Evolutionary conservation across 2,329 filamentous ascomycete species (phyloP), one percentile per base, ranked within the genome.

Genomic region (Botrytis sinoallii): DNA sequence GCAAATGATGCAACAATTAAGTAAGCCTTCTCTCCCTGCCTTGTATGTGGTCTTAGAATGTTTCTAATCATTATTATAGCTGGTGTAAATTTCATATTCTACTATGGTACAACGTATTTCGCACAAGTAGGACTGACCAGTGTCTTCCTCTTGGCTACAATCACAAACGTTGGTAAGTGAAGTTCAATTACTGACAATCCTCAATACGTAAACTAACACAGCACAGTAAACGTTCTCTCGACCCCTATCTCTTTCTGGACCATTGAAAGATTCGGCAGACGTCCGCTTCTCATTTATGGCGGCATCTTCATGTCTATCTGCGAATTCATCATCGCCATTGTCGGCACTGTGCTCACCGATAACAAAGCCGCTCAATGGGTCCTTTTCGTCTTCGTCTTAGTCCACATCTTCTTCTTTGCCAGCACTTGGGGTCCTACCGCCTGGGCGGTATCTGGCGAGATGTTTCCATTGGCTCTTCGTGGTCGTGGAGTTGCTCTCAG

Each of bases 71-170:
- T 4, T 59, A n/a, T 61, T 48, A 65, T 88, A 92, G 75, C 81
- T 93, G 93, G 94, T 86, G 92, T 97, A 84, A 97, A 97, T 88
- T 97, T 95, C 84, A 93, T 96, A 86, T 95, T 94, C 86, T 93
- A 93, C 85, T 93, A 91, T 85, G 93, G 92, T 48, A 94, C 93
- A 94, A 97, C 88, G 94, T 96, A 97, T 89, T 92, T 97, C 84
- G 84, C 91, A 55, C 89, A 92, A 74, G 95, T 96, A 88, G 75
- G 76, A 68, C 64, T 92, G 90, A 77, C 90, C 88, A 92, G 84
- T 89, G 92, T 84, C 90, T 82, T 92, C 75, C 81, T 94, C 92
- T 93, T 86, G 92, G 95, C 85, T 94, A 95, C 95, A 83, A 93
- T 96, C 86, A 95, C 67, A 42, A 73, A 73, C 38, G 35, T 71